Percentiles rank a stretch among this genome's conserved stretches.
These are phyloP conservation scores for Trichoderma atroviride DNA, from an alignment of 2,329 filamentous ascomycete species.

Conservation along the genomic window DNA sequence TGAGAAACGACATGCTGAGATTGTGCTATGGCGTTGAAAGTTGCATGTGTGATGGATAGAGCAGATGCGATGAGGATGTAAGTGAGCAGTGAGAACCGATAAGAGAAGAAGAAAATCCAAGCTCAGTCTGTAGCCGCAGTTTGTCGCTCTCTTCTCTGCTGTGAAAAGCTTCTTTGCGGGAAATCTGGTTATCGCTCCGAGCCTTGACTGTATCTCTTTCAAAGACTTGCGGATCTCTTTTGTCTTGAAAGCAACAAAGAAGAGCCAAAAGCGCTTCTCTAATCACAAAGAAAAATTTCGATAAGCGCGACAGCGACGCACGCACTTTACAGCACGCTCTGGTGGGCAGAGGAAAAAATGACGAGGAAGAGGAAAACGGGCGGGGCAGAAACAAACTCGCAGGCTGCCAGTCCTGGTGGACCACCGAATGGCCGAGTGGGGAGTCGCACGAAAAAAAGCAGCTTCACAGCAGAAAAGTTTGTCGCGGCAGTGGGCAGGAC, in stretches of 20 bases:
- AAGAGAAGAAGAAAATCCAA: not conserved
- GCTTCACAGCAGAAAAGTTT: not conserved
- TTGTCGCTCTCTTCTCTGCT: not conserved
- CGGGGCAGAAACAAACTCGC: slow-evolving; percentile 16
- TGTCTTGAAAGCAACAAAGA: not conserved
- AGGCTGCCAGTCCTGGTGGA: not conserved
- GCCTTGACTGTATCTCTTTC: not conserved
- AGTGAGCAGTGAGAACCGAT: slow-evolving; percentile 23
- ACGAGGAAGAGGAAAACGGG: slow-evolving; percentile 10
- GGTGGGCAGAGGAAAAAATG: slow-evolving; percentile 20
- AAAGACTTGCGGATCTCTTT: not conserved
- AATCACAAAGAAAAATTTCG: slow-evolving; percentile 1
- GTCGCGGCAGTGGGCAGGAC: not conserved
- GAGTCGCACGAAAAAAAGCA: slow-evolving; percentile 15
- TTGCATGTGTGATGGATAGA: not conserved
- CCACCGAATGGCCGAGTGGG: slow-evolving; percentile 25
- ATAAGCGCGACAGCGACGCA: not conserved
- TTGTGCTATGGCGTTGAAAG: not conserved
- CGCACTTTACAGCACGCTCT: not conserved
- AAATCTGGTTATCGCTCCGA: not conserved
- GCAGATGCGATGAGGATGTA: slow-evolving; percentile 5
- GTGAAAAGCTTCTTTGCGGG: not conserved
- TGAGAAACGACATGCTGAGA: slow-evolving; percentile 49
- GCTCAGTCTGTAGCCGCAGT: not conserved
- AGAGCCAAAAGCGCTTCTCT: not conserved